phyloP scores from a whole-genome alignment of 2,329 filamentous ascomycete species.

The Lachnellula arida region DNA sequence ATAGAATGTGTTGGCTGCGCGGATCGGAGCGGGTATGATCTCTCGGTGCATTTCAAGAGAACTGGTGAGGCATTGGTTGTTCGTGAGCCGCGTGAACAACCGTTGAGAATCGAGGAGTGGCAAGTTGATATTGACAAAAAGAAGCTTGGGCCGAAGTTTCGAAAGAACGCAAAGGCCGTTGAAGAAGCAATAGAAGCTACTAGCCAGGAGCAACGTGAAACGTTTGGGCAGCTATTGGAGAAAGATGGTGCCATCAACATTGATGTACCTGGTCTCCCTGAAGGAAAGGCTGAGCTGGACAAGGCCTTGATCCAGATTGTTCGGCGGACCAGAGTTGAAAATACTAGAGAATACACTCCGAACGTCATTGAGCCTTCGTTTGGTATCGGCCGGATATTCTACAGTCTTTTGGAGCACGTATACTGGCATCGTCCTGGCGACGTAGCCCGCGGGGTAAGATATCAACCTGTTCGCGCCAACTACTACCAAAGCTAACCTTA shows the following conservation, averaged over 20 bases:
- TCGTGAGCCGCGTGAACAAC: slow-evolving; percentile 72
- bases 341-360: slow-evolving; percentile 85
- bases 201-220: slow-evolving; percentile 76
- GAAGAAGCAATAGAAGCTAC: slow-evolving; percentile 66
- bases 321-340: slow-evolving; percentile 76
- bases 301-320: slow-evolving; percentile 79
- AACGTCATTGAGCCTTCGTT: slow-evolving; percentile 98
- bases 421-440: slow-evolving; percentile 85
- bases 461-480: neutral
- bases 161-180: slow-evolving; percentile 85
- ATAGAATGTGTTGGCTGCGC: slow-evolving; percentile 98
- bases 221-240: slow-evolving; percentile 68
- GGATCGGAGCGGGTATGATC: slow-evolving; percentile 89
- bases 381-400: slow-evolving; percentile 91
- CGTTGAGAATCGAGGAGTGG: slow-evolving; percentile 79
- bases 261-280: slow-evolving; percentile 61
- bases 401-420: slow-evolving; percentile 86
- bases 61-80: slow-evolving; percentile 84
- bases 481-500: slow-evolving; percentile 3
- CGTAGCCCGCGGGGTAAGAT: slow-evolving; percentile 79
- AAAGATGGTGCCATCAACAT: slow-evolving; percentile 71
- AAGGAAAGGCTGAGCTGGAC: slow-evolving; percentile 72
- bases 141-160: slow-evolving; percentile 92
- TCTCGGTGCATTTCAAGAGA: slow-evolving; percentile 88
- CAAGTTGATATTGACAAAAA: slow-evolving; percentile 86